Evolutionary conservation across 805 yeast genomes (phyloP), one percentile per base, ranked within the genome.

Genomic region (Kuraishia piskuri): DNA sequence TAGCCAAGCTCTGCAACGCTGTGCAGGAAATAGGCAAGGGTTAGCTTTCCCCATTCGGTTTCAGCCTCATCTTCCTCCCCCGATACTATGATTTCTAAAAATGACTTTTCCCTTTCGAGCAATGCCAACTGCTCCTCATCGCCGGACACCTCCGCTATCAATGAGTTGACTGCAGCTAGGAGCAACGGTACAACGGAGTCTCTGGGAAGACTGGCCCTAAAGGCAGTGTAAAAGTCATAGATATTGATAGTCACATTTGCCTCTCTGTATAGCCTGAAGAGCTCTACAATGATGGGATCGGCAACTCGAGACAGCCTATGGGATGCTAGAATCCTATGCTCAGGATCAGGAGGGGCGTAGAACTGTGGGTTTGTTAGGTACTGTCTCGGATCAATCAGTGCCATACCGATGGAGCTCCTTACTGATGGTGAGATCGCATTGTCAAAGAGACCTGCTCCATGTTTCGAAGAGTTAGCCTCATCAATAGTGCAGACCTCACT

Each of bases 181-280:
- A 48, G 36, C n/a, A 8, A 7, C 20, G 51, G 22, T 44, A 55
- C 24, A 6, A 23, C 65, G 9, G 56, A 48, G 5, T 54, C 56
- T 54, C 63, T 63, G 46, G 61, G 62, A 26, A 83, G 58, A 0
- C 81, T 69, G 54, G 74, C 79, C 61, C 63, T 63, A 58, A 63
- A 70, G n/a, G 66, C 71, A 31, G 58, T 58, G 56, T 65, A 69
- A 52, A 70, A 67, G 53, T 69, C 72, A 53, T 60, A 68, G 22
- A 69, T 59, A 52, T 69, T 69, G 44, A 68, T 76, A 26, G 75
- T 69, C 2, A 83, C 73, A 22, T 88, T 86, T 0, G 96, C 91
- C 59, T 90, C 97, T 55, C 94, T 79, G 64, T 84, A 86, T 17
- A 88, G 72, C 50, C 80, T 77, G 68, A 80, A 90, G 52, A 90